A percentile compares a stretch with the other conserved stretches of the same genome.
Evolutionary conservation across 345 rosid genomes (phyloP).

Genomic region (Eucalyptus grandis): DNA sequence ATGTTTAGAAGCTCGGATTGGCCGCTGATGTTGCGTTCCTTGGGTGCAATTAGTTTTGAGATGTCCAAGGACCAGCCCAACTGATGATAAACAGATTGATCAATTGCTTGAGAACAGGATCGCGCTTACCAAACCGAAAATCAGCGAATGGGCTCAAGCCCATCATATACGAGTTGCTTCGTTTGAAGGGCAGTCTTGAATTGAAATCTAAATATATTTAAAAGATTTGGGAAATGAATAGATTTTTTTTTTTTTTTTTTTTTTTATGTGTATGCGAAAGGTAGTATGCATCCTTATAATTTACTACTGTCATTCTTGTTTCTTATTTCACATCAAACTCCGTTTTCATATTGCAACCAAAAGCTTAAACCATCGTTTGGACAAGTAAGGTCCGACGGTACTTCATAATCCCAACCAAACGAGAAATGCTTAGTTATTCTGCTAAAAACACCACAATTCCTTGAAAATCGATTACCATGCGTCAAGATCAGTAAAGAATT

Average conservation of each 20-base stretch:
- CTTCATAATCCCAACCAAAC: background rate
- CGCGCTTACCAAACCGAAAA: background rate
- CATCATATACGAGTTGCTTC: background rate
- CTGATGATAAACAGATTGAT: background rate
- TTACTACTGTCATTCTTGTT: background rate
- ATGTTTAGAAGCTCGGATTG: background rate
- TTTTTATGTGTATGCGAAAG: background rate
- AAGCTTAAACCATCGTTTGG: background rate
- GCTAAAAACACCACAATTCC: background rate
- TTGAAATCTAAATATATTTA: background rate
- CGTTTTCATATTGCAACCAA: background rate
- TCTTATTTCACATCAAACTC: background rate
- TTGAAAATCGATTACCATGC: background rate
- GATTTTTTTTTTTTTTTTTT: rapidly evolving
- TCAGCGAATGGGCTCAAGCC: background rate
- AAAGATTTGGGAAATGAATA: background rate
- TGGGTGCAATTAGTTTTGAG: background rate
- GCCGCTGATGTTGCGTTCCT: background rate
- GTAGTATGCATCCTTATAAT: background rate
- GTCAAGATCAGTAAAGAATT: background rate
- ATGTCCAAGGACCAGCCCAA: background rate
- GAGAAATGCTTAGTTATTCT: background rate
- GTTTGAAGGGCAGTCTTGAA: background rate
- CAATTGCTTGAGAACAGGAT: background rate
- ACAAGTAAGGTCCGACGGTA: background rate